Conservation (phyloP, 139 green algal genomes). For the Zygnema circumcarinatum region DNA sequence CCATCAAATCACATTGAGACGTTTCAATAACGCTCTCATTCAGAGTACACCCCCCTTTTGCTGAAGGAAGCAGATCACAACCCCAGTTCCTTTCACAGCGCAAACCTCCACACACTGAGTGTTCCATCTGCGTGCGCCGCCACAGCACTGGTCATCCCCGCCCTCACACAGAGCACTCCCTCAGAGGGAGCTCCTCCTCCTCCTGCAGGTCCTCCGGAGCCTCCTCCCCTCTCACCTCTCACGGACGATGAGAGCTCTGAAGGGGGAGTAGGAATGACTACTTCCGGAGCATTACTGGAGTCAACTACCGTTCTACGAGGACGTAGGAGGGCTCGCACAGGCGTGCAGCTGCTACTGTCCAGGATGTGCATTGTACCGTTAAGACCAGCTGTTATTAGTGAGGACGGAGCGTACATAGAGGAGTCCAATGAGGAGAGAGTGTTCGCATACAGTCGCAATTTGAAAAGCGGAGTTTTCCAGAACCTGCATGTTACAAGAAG, state of each 20-base stretch:
- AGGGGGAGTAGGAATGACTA: too few relatives aligned
- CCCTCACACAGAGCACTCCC: neutral
- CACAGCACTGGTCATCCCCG: neutral
- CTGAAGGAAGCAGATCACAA: too few relatives aligned
- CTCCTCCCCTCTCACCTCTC: neutral
- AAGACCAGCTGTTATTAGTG: neutral
- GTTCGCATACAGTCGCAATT: neutral
- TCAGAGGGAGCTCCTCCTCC: neutral
- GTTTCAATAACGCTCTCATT: too few relatives aligned
- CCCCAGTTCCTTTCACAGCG: neutral
- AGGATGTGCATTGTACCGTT: neutral
- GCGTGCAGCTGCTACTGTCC: neutral
- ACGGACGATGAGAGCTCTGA: too few relatives aligned
- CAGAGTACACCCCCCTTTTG: too few relatives aligned
- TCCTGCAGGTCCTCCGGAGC: neutral
- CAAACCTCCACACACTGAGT: neutral
- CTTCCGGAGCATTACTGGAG: too few relatives aligned
- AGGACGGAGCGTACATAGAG: neutral
- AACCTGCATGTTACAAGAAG: too few relatives aligned
- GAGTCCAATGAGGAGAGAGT: neutral
- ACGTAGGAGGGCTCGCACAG: neutral
- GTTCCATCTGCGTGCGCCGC: neutral
- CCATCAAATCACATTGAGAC: too few relatives aligned
- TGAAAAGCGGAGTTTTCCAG: neutral
- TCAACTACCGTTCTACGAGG: too few relatives aligned